phyloP scores from a whole-genome alignment of 192 early-diverging fungal genomes.

The Dispira simplex region DNA sequence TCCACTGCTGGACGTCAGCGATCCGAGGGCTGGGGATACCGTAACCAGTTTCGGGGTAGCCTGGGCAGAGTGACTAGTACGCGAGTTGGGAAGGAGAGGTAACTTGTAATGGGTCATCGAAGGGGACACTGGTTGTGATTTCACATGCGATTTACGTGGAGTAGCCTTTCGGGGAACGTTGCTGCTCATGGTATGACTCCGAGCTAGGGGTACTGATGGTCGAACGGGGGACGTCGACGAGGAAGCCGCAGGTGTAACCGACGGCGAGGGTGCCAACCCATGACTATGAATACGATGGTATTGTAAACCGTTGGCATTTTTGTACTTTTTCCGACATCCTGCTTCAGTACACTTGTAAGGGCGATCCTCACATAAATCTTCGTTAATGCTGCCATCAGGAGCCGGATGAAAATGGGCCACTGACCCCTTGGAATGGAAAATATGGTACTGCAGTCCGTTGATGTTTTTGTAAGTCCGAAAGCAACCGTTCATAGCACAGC shows the following conservation, averaged over 20 bases:
- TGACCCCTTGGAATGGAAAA: constrained; percentile 36
- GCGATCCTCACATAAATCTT: constrained; percentile 10
- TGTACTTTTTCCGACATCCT: constrained; percentile 46
- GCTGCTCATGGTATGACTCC: background rate
- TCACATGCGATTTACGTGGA: background rate
- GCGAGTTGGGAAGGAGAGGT: background rate
- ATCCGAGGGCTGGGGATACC: background rate
- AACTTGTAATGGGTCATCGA: background rate
- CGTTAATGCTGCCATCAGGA: constrained; percentile 10
- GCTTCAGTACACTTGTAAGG: constrained; percentile 38
- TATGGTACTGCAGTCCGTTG: constrained; percentile 70
- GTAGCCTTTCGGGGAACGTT: background rate
- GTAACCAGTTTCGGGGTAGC: background rate
- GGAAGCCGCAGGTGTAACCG: background rate
- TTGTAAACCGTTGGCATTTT: constrained; percentile 56
- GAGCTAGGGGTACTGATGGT: background rate
- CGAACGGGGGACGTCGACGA: constrained; percentile 1
- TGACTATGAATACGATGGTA: constrained; percentile 26
- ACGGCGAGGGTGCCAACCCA: background rate
- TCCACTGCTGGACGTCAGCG: background rate
- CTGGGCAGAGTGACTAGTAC: background rate
- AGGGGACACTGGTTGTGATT: constrained; percentile 2
- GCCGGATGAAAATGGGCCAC: constrained; percentile 14
- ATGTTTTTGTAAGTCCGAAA: constrained; percentile 65
- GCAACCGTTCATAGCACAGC: constrained; percentile 49